A percentile compares a stretch with the other conserved stretches of the same genome.
phyloP scores from a whole-genome alignment of 2,329 filamentous ascomycete genomes.

The Fusarium sp. region DNA sequence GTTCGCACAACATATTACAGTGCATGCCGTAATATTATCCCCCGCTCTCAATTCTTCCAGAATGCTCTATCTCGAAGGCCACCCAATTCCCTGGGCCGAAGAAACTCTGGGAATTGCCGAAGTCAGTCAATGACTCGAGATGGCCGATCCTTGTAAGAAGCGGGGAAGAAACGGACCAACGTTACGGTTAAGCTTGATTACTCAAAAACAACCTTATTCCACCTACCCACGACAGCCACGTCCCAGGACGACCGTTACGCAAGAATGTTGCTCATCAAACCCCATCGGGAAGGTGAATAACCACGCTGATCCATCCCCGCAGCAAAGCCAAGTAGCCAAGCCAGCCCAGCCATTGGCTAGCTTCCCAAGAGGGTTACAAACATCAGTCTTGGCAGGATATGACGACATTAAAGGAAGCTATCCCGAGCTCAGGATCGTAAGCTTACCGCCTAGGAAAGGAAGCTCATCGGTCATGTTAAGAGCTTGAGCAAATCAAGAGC shows the following conservation, averaged over 20 bases:
- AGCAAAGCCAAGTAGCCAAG: conserved; percentile 24
- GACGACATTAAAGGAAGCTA: conserved; percentile 34
- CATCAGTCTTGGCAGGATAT: conserved; percentile 8
- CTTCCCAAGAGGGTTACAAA: conserved; percentile 35
- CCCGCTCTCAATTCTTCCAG: not conserved
- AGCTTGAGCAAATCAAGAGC: conserved; percentile 20
- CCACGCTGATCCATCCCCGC: conserved; percentile 16
- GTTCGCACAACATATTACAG: not conserved
- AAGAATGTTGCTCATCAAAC: conserved; percentile 21
- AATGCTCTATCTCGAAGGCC: not conserved
- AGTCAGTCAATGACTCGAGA: not conserved
- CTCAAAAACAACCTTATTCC: conserved; percentile 10
- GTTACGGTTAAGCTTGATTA: conserved; percentile 13
- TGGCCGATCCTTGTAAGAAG: not conserved
- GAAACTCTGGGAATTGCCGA: not conserved
- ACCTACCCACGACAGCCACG: too few relatives aligned
- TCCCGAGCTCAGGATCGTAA: conserved; percentile 29
- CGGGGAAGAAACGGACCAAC: not conserved
- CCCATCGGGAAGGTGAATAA: conserved; percentile 30
- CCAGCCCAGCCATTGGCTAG: conserved; percentile 6
- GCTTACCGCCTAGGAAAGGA: conserved; percentile 31
- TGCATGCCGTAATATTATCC: not conserved
- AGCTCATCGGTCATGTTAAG: conserved; percentile 16
- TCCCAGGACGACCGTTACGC: conserved; percentile 12
- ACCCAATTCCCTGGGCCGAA: not conserved